phyloP scores from a whole-genome alignment of 129 eudicot genomes.

The Flaveria robusta region DNA sequence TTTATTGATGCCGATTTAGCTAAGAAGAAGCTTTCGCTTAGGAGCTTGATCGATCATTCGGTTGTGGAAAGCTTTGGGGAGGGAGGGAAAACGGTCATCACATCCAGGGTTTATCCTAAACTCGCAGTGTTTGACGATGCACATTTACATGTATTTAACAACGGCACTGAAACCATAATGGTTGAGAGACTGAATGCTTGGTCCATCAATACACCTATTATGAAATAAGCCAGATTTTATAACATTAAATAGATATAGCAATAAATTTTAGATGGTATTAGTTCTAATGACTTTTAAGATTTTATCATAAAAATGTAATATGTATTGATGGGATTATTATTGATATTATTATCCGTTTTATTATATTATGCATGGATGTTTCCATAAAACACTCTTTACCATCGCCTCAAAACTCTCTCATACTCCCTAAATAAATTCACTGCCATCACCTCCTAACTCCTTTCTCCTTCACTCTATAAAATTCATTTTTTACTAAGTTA shows the following conservation, averaged over 20 bases:
- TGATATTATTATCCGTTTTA: neutral
- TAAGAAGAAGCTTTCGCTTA: conserved; percentile 56
- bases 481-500: too few species aligned
- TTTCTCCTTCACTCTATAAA: conserved; percentile 10
- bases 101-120: conserved; percentile 71
- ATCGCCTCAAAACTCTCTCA: conserved; percentile 7
- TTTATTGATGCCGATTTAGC: conserved; percentile 59
- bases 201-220: conserved; percentile 55
- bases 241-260: conserved; percentile 1
- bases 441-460: conserved; percentile 16
- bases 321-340: neutral
- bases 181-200: conserved; percentile 61
- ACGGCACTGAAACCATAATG: conserved; percentile 49
- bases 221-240: conserved; percentile 34
- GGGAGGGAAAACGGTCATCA: conserved; percentile 62
- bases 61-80: conserved; percentile 79
- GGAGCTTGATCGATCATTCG: conserved; percentile 79
- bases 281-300: neutral
- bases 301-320: neutral
- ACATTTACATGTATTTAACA: conserved; percentile 61
- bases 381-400: conserved; percentile 25
- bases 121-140: conserved; percentile 48
- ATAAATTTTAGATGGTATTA: conserved; percentile 15
- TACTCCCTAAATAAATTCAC: conserved; percentile 17
- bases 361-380: neutral